Percentiles rank a stretch among this genome's conserved stretches.
These are phyloP conservation scores for Ceratocystis smalleyi DNA, from an alignment of 2,329 filamentous ascomycete genomes.

Conservation along the genomic window DNA sequence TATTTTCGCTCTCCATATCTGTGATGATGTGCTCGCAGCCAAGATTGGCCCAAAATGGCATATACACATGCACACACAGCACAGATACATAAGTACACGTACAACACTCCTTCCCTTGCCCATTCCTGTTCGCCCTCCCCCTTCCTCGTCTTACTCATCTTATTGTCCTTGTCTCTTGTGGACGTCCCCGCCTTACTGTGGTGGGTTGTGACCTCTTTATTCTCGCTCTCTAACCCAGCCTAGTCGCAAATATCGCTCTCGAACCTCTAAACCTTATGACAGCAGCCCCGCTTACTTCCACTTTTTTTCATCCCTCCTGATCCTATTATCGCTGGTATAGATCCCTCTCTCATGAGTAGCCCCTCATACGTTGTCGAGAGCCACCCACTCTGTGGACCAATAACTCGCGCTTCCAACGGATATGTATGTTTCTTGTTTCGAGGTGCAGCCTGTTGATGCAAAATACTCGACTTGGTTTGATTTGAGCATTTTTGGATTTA, in stretches of 20 bases:
- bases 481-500: no score
- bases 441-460: background rate
- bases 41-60: constrained; percentile 4
- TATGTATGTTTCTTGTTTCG: background rate
- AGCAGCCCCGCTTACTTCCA: background rate
- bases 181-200: no score
- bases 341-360: no score
- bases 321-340: background rate
- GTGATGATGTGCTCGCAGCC: constrained; percentile 4
- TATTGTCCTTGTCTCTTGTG: no score
- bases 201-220: background rate
- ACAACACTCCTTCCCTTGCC: background rate
- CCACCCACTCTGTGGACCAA: no score
- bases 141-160: no score
- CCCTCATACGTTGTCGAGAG: no score
- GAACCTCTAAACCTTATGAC: background rate
- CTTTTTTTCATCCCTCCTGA: background rate
- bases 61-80: background rate
- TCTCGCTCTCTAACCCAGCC: background rate
- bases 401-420: no score
- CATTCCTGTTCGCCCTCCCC: background rate
- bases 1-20: background rate
- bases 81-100: background rate
- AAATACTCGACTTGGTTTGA: no score
- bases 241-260: background rate